Conservation (phyloP, 2,329 filamentous ascomycete species). For the Metarhizium robertsii region DNA sequence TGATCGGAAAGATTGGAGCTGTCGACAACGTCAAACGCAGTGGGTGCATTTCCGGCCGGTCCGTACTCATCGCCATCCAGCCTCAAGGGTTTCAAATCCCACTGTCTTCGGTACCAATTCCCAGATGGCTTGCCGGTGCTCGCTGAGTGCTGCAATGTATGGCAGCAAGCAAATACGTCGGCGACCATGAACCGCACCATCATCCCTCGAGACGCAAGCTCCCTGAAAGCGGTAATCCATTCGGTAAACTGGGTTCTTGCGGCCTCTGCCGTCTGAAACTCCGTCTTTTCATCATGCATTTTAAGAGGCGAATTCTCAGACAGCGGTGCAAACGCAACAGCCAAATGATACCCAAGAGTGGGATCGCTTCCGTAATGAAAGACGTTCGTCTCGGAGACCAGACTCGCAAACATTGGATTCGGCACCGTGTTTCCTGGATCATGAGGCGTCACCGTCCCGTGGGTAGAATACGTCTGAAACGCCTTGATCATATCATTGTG, state of each 20-base stretch:
- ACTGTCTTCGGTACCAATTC: constrained; percentile 32
- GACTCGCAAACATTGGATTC: constrained; percentile 36
- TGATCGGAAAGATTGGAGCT: constrained; percentile 36
- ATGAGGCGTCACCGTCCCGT: constrained; percentile 20
- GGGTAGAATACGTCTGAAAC: constrained; percentile 24
- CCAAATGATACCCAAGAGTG: too few species aligned
- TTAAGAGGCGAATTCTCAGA: too few species aligned
- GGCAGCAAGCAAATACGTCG: constrained; percentile 42
- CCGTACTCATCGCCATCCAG: constrained; percentile 34
- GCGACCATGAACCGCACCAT: constrained; percentile 35
- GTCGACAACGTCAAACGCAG: constrained; percentile 46
- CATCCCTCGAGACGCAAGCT: constrained; percentile 24
- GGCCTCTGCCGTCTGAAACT: too few species aligned
- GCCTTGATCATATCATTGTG: constrained; percentile 12
- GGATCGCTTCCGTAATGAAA: too few species aligned
- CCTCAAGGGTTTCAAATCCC: constrained; percentile 26
- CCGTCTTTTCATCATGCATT: too few species aligned
- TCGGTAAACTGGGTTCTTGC: too few species aligned
- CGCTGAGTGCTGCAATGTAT: constrained; percentile 36
- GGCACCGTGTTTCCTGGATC: constrained; percentile 12
- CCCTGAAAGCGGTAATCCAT: not conserved
- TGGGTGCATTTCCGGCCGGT: constrained; percentile 22
- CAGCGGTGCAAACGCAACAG: too few species aligned
- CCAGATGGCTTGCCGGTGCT: constrained; percentile 21
- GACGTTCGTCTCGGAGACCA: too few species aligned